Evolutionary conservation across 202 grass and related monocot genomes (phyloP).

Genomic region (Brachypodium distachyon): DNA sequence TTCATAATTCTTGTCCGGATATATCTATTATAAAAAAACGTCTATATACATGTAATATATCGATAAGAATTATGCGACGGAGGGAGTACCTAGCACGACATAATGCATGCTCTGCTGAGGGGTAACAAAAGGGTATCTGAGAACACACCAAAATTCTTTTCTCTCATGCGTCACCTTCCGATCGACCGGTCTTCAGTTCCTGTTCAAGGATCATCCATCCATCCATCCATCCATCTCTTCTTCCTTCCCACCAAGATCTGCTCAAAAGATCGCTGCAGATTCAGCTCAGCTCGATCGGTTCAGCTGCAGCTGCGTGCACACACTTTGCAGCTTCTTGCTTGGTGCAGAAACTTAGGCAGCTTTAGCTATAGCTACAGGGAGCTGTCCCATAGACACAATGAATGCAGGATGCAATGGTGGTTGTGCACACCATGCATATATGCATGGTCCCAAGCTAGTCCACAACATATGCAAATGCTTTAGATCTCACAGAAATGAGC

Average conservation of each 20-base stretch:
- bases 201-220: background rate
- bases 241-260: slow-evolving; percentile 22
- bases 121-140: background rate
- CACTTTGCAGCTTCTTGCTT: background rate
- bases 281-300: background rate
- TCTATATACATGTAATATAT: too few species aligned
- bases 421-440: background rate
- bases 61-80: too few species aligned
- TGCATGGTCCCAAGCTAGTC: too few species aligned
- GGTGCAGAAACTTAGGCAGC: slow-evolving; percentile 13
- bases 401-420: slow-evolving; percentile 4
- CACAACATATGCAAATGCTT: background rate
- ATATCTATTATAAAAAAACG: too few species aligned
- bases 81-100: background rate
- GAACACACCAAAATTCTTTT: background rate
- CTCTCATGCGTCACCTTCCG: background rate
- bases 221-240: too few species aligned
- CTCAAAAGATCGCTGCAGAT: slow-evolving; percentile 15
- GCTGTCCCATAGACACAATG: background rate
- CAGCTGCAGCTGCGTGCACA: background rate
- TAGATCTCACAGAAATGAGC: background rate
- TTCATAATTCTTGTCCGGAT: too few species aligned
- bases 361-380: too few species aligned
- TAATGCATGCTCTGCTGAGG: slow-evolving; percentile 9
- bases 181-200: background rate